phyloP scores from a whole-genome alignment of 2,329 filamentous ascomycete species.

The Aaosphaeria pasadenensis region DNA sequence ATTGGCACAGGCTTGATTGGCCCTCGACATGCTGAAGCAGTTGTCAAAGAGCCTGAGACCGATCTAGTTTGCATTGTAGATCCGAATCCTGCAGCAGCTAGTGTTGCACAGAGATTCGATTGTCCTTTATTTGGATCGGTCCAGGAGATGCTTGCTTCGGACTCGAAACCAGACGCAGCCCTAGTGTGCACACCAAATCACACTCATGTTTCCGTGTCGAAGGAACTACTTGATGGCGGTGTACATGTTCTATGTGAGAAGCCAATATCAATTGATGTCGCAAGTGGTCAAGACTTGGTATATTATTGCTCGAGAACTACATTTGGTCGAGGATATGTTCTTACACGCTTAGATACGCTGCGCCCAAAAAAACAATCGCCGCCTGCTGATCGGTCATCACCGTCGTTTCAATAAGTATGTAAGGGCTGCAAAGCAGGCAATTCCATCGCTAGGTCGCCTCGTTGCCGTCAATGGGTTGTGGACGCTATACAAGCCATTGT shows the following conservation, averaged over 20 bases:
- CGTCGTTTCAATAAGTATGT: conserved; percentile 59
- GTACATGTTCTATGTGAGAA: conserved; percentile 60
- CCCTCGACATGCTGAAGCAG: conserved; percentile 48
- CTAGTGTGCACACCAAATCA: conserved; percentile 61
- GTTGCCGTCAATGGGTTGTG: conserved; percentile 57
- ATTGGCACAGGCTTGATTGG: conserved; percentile 51
- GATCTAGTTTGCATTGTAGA: conserved; percentile 47
- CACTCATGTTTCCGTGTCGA: conserved; percentile 53
- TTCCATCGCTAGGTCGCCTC: conserved; percentile 46
- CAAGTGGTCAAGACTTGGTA: conserved; percentile 34
- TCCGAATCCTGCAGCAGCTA: conserved; percentile 38
- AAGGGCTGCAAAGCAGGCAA: conserved; percentile 45
- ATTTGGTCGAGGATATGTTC: not conserved
- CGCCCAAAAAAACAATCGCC: conserved; percentile 25
- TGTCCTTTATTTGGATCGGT: conserved; percentile 43
- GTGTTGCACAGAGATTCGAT: conserved; percentile 35
- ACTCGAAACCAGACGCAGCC: conserved; percentile 49
- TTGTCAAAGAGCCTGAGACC: conserved; percentile 38
- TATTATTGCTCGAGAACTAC: not conserved
- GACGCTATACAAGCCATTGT: conserved; percentile 50
- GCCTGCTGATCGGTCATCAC: conserved; percentile 57
- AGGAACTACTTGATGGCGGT: conserved; percentile 46
- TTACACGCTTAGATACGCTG: conserved; percentile 12
- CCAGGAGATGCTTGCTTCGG: conserved; percentile 41
- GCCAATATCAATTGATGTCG: conserved; percentile 48